Evolutionary conservation across 202 grass and related monocot species (phyloP), one percentile per base, ranked within the genome.

Genomic region (Carex arenaria): DNA sequence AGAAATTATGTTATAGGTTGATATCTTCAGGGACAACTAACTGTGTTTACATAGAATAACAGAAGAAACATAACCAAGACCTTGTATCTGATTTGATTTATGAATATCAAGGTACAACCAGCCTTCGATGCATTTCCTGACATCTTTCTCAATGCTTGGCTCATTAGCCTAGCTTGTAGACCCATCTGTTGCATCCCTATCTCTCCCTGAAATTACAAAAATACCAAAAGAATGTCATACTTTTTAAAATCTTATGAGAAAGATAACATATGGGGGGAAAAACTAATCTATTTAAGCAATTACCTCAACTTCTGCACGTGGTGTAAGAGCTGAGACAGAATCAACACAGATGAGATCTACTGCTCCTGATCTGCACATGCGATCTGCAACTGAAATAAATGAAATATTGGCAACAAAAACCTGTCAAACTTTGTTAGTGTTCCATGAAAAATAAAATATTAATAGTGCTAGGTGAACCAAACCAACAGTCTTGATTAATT

Each of bases 81-180:
- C 91, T 98, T 98, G 83, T 98, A 98, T 98, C 96, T 90, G 88
- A 98, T 98, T 82, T 98, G 96, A 93, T 98, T 98, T 80, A 98
- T 90, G 85, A 98, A 98, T 84, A 98, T 98, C 67, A 98, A 88
- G 84, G 96, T 98, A 89, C 96, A 98, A 54, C 96, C 91, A 90
- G 96, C 93, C 82, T 98, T 98, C 43, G 93, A 98, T 26, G 96
- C 96, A 92, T 98, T 98, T 43, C 96, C 93, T 40, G 93, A 98
- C 96, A 98, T 98, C 70, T 98, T 98, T 86, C 96, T 87, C 83
- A 98, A 86, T 86, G 96, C 96, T 98, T 98, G 96, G 81, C 96
- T 98, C 93, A 95, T 98, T 51, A 98, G 73, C 81, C 96, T 91
- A 81, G 96, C 96, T 87, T 98, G 96, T 81, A 98, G 87, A 84